Percentiles rank a stretch among this genome's conserved stretches.
These are phyloP conservation scores for Xylaria cubensis DNA, from an alignment of 495 filamentous ascomycete genomes.

Conservation along the genomic window DNA sequence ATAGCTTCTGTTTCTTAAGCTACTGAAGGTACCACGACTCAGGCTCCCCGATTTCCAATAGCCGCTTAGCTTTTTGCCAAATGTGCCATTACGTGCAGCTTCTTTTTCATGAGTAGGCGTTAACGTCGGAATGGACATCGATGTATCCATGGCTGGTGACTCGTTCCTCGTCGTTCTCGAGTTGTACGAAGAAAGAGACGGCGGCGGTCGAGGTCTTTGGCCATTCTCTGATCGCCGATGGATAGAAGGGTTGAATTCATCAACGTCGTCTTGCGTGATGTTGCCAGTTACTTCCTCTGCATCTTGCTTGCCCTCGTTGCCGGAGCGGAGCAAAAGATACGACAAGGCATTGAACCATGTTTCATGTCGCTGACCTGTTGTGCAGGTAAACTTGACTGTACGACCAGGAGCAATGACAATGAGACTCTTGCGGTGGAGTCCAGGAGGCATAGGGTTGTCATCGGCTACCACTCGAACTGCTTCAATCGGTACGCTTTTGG, in stretches of 20 bases:
- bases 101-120: conserved; percentile 53
- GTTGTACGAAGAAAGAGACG: conserved; percentile 84
- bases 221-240: conserved; percentile 55
- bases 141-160: conserved; percentile 52
- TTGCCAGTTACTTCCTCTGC: conserved; percentile 62
- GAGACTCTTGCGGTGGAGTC: conserved; percentile 90
- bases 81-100: conserved; percentile 43
- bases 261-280: conserved; percentile 76
- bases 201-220: conserved; percentile 54
- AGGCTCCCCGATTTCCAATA: conserved; percentile 55
- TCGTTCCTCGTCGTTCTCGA: conserved; percentile 70
- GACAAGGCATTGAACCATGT: conserved; percentile 99
- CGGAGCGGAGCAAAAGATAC: conserved; percentile 83
- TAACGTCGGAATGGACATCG: conserved; percentile 52
- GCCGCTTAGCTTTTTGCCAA: conserved; percentile 51
- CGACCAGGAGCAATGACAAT: conserved; percentile 89
- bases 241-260: conserved; percentile 83
- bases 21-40: conserved; percentile 51
- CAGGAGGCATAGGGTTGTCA: conserved; percentile 94
- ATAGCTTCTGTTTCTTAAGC: conserved; percentile 54
- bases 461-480: conserved; percentile 92
- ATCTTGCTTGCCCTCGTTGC: conserved; percentile 63
- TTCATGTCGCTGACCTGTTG: conserved; percentile 91
- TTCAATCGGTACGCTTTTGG: conserved; percentile 95
- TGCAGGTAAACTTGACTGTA: conserved; percentile 88